Conservation (phyloP, 1,284 basidiomycete species). For the Microbotryum violaceum region DNA sequence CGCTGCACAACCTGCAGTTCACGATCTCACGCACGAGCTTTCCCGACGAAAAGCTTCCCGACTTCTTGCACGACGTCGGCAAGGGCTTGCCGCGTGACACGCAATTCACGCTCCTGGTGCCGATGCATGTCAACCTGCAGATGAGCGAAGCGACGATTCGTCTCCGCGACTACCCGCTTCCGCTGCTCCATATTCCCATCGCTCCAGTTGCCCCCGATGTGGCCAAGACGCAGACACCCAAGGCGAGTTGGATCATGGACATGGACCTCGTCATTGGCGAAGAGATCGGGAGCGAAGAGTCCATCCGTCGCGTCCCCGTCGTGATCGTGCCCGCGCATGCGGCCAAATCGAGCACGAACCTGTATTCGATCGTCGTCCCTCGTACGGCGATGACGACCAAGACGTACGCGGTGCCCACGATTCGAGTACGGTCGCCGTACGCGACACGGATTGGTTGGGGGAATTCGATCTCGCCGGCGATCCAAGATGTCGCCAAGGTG, state of each 20-base stretch:
- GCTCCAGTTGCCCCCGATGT: slow-evolving; percentile 17
- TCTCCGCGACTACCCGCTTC: slow-evolving; percentile 64
- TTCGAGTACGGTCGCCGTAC: slow-evolving; percentile 58
- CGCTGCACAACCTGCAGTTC: slow-evolving; percentile 56
- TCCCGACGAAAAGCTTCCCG: slow-evolving; percentile 49
- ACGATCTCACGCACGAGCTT: slow-evolving; percentile 59
- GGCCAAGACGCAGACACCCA: slow-evolving; percentile 36
- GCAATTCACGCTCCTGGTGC: slow-evolving; percentile 71
- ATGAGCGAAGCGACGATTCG: slow-evolving; percentile 57
- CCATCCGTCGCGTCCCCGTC: slow-evolving; percentile 65
- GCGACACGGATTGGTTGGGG: slow-evolving; percentile 82
- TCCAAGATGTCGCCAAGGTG: slow-evolving; percentile 78
- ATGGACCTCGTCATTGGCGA: slow-evolving; percentile 82
- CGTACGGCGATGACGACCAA: slow-evolving; percentile 96
- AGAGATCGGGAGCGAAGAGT: slow-evolving; percentile 66
- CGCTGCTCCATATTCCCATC: slow-evolving; percentile 46
- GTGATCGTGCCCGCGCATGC: slow-evolving; percentile 54
- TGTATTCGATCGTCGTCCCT: slow-evolving; percentile 49
- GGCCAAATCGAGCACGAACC: slow-evolving; percentile 47
- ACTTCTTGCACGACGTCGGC: slow-evolving; percentile 66
- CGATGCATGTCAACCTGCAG: slow-evolving; percentile 68
- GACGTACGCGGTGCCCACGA: slow-evolving; percentile 70
- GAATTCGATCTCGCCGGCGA: slow-evolving; percentile 75
- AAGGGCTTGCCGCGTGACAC: slow-evolving; percentile 62
- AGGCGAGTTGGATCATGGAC: slow-evolving; percentile 53